A percentile compares a stretch with the other conserved stretches of the same genome.
phyloP scores from a whole-genome alignment of 2,329 filamentous ascomycete genomes.

The Fusarium sp. region DNA sequence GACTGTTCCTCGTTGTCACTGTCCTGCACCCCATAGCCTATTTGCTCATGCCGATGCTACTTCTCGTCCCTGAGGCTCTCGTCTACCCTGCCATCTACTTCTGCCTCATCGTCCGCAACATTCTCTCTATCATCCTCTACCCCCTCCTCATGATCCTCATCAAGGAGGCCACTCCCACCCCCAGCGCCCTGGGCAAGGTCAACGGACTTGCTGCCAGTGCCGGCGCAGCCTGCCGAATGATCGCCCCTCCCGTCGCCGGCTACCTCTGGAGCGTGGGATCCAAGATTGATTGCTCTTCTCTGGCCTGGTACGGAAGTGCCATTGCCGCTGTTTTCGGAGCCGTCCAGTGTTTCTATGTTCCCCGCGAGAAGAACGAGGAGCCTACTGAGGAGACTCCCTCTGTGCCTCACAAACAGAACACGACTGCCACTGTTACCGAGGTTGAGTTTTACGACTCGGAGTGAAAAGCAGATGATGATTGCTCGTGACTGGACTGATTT shows the following conservation, averaged over 20 bases:
- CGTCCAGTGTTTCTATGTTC: slow-evolving; percentile 66
- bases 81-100: slow-evolving; percentile 66
- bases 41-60: slow-evolving; percentile 64
- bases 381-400: slow-evolving; percentile 44
- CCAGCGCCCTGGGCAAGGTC: slow-evolving; percentile 66
- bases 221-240: slow-evolving; percentile 70
- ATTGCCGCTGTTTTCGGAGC: slow-evolving; percentile 64
- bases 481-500: neutral
- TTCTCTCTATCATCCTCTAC: slow-evolving; percentile 70
- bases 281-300: slow-evolving; percentile 64
- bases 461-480: slow-evolving; percentile 1
- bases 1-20: slow-evolving; percentile 65
- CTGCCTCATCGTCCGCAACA: slow-evolving; percentile 64
- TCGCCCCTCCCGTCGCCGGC: slow-evolving; percentile 70
- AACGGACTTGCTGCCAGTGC: slow-evolving; percentile 72
- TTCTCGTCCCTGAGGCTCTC: slow-evolving; percentile 60
- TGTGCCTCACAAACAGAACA: slow-evolving; percentile 26
- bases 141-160: slow-evolving; percentile 71
- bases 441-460: slow-evolving; percentile 44
- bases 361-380: slow-evolving; percentile 44
- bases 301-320: slow-evolving; percentile 70
- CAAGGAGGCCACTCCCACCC: slow-evolving; percentile 69
- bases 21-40: slow-evolving; percentile 69
- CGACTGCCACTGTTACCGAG: slow-evolving; percentile 43
- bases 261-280: slow-evolving; percentile 69